These are phyloP conservation scores for Lactarius quietus DNA, from an alignment of 768 basidiomycete genomes.

Conservation along the genomic window DNA sequence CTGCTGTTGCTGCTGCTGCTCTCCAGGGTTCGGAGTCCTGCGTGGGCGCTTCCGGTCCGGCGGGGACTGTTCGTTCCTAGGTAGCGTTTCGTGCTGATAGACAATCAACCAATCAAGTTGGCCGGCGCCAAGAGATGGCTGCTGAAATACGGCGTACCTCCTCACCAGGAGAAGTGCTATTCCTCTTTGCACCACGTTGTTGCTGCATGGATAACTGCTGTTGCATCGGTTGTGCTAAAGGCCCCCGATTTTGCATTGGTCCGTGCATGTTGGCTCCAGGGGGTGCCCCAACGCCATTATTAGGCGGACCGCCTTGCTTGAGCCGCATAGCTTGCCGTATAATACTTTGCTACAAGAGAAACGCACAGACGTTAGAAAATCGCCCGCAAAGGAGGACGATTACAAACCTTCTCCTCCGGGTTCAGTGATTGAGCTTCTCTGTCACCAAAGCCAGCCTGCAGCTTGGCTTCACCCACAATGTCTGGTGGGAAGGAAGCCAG, in stretches of 20 bases:
- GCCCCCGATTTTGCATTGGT: slow-evolving; percentile 35
- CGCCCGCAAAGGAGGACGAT: slow-evolving; percentile 11
- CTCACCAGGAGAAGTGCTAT: slow-evolving; percentile 37
- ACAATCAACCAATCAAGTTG: slow-evolving; percentile 5
- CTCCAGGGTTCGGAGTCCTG: slow-evolving; percentile 32
- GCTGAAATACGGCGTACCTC: slow-evolving; percentile 29
- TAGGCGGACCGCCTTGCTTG: slow-evolving; percentile 30
- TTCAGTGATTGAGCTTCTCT: slow-evolving; percentile 46
- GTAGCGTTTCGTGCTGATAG: slow-evolving; percentile 30
- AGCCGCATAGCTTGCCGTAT: slow-evolving; percentile 25
- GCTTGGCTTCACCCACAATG: slow-evolving; percentile 37
- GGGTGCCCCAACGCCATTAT: slow-evolving; percentile 43
- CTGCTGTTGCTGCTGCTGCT: slow-evolving; percentile 31
- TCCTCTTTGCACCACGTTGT: slow-evolving; percentile 42
- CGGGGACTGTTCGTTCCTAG: slow-evolving; percentile 34
- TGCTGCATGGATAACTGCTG: slow-evolving; percentile 37
- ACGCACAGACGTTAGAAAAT: not conserved
- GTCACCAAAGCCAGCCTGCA: slow-evolving; percentile 43
- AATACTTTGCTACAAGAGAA: slow-evolving; percentile 37
- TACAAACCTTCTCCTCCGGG: slow-evolving; percentile 56
- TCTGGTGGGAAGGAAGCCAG: slow-evolving; percentile 39
- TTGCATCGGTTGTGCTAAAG: slow-evolving; percentile 27
- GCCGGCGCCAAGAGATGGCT: not conserved
- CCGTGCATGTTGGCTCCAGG: slow-evolving; percentile 35
- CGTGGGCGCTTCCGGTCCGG: slow-evolving; percentile 35